Evolutionary conservation across 2,329 filamentous ascomycete genomes (phyloP).

Genomic region (Pseudogymnoascus sp.): DNA sequence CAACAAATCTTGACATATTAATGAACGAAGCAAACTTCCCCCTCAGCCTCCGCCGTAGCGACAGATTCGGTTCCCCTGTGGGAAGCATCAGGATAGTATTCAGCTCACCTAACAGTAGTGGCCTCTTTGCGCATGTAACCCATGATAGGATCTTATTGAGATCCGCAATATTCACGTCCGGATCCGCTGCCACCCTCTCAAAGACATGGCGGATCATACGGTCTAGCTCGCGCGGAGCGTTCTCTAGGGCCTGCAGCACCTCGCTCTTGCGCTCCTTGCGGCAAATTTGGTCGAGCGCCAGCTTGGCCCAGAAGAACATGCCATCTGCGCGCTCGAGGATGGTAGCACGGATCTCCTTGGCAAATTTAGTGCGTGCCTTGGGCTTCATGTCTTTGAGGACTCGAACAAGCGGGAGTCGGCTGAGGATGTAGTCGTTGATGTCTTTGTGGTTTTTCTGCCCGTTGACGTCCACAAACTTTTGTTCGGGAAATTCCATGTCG

Average conservation of each 20-base stretch:
- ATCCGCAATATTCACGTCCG: neutral
- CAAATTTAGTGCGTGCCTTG: neutral
- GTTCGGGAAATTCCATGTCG: neutral
- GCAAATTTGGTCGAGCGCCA: neutral
- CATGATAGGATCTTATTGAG: neutral
- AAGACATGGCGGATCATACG: neutral
- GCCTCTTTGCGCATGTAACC: neutral
- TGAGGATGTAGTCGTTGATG: neutral
- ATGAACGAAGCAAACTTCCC: neutral
- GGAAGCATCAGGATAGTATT: neutral
- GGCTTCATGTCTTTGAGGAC: neutral
- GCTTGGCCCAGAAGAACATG: neutral
- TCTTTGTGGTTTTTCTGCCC: neutral
- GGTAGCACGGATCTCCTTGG: neutral
- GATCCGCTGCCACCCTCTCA: neutral
- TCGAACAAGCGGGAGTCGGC: neutral
- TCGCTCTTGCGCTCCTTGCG: neutral
- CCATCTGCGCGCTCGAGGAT: neutral
- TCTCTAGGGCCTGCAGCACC: neutral
- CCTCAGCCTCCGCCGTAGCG: neutral
- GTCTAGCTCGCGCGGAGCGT: neutral
- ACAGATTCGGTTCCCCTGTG: neutral
- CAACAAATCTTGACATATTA: neutral
- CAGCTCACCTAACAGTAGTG: neutral
- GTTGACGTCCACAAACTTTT: neutral